Base-by-base conservation (phyloP, 345 rosid genomes). In the Moricandia moricandioides region DNA sequence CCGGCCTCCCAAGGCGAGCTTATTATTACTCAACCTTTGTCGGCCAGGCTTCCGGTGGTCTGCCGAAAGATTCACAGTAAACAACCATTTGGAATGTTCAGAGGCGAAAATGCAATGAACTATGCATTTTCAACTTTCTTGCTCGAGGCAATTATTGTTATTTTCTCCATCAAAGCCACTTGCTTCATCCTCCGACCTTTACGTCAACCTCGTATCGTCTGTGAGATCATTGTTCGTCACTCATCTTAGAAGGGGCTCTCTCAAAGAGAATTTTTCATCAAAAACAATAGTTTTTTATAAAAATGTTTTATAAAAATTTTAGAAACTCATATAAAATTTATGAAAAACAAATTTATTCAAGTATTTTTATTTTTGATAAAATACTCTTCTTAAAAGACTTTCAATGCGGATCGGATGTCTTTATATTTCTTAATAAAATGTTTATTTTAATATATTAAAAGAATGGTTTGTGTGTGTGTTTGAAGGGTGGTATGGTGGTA, bases 401-500 rank as follows among this genome's bases (percentile, higher is more conserved):
- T 6, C 16, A 13, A 43, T 43, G 51, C 51, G 6, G 16, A 43
- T 43, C 51, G 6, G 16, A 43, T 43, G 51, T 13, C 51, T 2
- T 43, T 43, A 43, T 43, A 43, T 43, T 43, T 43, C 51, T 43
- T 43, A 43, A n/a, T 6, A 47, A 47, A 47, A 6, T 47, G 7
- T n/a, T 47, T 47, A 47, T 47, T 47, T 47, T 21, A 43, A 10
- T 13, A 21, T 39, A 62, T 16, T 18, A 27, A 56, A 1, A 33
- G 6, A 62, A 54, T 35, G 66, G 5, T 26, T 45, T 49, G 11
- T 33, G 31, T 27, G 13, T 73, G n/a, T 13, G 43, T 10, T 72
- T 73, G 74, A 51, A 91, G 98, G 96, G 95, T 37, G 97, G 96
- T 2, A 77, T 91, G 62, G 52, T 88, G 58, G 35, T 94, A 12